Conservation (phyloP, 208 protist genomes). For the Tritrichomonas foetus region DNA sequence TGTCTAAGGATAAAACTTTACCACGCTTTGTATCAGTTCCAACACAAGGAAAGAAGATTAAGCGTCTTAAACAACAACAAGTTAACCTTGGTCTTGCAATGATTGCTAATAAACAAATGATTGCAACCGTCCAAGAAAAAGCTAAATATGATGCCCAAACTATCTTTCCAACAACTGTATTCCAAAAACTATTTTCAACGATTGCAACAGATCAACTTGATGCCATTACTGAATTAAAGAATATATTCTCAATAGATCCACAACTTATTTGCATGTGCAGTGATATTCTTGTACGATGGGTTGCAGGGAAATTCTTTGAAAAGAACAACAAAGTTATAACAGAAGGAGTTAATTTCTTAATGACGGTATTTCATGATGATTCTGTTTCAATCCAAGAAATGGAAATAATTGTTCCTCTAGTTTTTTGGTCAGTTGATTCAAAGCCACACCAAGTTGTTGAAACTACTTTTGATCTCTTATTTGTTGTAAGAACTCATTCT, state of each 20-base stretch:
- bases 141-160: not conserved
- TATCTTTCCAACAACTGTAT: not conserved
- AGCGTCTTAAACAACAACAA: not conserved
- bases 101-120: not conserved
- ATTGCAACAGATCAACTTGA: not conserved
- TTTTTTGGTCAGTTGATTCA: not conserved
- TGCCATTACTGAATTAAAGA: not conserved
- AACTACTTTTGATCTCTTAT: not conserved
- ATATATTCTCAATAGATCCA: not conserved
- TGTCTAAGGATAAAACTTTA: not conserved
- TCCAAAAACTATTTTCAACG: not conserved
- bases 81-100: not conserved
- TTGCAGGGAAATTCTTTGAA: not conserved
- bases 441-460: conserved; percentile 4
- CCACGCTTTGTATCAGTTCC: not conserved
- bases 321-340: conserved; percentile 4
- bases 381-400: not conserved
- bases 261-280: not conserved
- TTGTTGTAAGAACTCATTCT: not conserved
- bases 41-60: not conserved
- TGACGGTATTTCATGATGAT: not conserved
- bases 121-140: not conserved
- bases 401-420: not conserved
- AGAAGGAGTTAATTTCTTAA: not conserved
- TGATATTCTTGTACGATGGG: not conserved